A percentile compares a stretch with the other conserved stretches of the same genome.
Evolutionary conservation across 345 rosid species (phyloP).

Genomic region (Citrus maxima): DNA sequence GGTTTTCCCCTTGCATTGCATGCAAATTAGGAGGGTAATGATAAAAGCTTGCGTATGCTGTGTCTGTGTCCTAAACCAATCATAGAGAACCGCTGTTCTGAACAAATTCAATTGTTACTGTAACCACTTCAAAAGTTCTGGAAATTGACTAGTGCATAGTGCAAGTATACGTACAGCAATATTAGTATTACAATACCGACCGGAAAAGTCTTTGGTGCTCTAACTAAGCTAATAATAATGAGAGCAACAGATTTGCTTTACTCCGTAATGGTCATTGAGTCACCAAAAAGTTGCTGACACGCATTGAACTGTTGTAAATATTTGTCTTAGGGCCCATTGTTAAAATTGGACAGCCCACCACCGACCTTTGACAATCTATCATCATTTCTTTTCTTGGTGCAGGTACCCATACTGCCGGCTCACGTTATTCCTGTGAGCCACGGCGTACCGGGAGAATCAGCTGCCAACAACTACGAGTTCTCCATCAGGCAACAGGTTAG

Average conservation of each 20-base stretch:
- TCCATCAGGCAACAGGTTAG: constrained; percentile 32
- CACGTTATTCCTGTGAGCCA: constrained; percentile 26
- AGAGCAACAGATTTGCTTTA: no score
- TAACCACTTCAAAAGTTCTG: not conserved
- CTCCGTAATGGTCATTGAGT: no score
- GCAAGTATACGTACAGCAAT: not conserved
- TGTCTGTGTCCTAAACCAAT: not conserved
- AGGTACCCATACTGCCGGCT: constrained; percentile 34
- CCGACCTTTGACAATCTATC: not conserved
- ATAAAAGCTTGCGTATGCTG: no score
- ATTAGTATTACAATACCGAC: not conserved
- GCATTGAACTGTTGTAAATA: not conserved
- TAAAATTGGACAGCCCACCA: not conserved
- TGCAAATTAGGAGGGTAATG: not conserved
- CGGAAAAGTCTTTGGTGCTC: no score
- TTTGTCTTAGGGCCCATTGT: not conserved
- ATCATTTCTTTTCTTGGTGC: not conserved
- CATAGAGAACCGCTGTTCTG: not conserved
- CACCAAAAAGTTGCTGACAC: not conserved
- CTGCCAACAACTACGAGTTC: constrained; percentile 30
- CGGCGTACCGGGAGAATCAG: constrained; percentile 27
- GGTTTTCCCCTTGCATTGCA: not conserved
- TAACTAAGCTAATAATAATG: not conserved
- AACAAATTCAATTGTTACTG: not conserved
- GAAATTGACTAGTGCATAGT: not conserved